Percentiles rank a stretch among this genome's conserved stretches.
Evolutionary conservation across 2,329 filamentous ascomycete genomes (phyloP).

Genomic region (Chrysoporthe puriensis): DNA sequence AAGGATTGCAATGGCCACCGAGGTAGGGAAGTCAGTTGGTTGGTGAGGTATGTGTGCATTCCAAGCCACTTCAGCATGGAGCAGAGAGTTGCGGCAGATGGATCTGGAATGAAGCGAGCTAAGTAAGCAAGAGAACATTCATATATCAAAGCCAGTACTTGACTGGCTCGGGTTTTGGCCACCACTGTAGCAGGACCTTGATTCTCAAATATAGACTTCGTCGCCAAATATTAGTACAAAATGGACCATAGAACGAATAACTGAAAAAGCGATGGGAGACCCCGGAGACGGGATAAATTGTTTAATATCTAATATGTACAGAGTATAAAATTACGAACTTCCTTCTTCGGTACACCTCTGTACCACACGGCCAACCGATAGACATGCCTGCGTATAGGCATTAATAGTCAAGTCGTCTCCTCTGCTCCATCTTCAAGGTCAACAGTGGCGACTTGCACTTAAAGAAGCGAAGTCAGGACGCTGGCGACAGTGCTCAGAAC

Average conservation of each 20-base stretch:
- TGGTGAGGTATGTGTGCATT: conserved; percentile 34
- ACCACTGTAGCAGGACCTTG: background rate
- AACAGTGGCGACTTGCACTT: background rate
- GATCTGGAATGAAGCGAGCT: background rate
- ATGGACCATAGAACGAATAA: background rate
- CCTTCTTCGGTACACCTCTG: background rate
- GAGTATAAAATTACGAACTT: background rate
- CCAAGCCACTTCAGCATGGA: conserved; percentile 6
- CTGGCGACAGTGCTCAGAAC: conserved; percentile 32
- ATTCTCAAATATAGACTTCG: background rate
- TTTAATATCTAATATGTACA: conserved; percentile 6
- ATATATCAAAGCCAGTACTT: background rate
- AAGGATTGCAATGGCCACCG: conserved; percentile 39
- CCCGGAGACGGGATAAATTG: background rate
- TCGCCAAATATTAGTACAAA: background rate
- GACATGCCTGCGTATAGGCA: conserved; percentile 9
- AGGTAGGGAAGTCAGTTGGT: conserved; percentile 40
- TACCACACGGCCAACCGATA: background rate
- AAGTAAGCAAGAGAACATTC: background rate
- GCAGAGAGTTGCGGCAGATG: background rate
- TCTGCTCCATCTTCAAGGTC: background rate
- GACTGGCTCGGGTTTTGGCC: background rate
- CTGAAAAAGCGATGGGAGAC: background rate
- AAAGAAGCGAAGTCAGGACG: conserved; percentile 30
- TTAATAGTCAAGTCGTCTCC: conserved; percentile 11